Percentiles rank a stretch among this genome's conserved stretches.
Evolutionary conservation across 805 yeast genomes (phyloP).

Genomic region (Saccharomycopsis vini): DNA sequence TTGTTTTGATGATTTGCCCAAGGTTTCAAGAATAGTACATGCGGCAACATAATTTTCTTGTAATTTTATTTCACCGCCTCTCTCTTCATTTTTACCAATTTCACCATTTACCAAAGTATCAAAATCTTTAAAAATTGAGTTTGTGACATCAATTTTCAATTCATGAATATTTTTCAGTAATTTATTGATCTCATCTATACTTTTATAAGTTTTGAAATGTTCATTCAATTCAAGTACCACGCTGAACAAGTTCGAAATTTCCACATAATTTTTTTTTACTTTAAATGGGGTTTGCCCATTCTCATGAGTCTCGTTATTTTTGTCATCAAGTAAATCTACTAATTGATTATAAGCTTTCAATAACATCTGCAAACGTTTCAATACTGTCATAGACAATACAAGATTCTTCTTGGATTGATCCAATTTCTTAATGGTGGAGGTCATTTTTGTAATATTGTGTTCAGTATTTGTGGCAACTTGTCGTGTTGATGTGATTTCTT

Average conservation of each 20-base stretch:
- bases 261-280: conserved; percentile 32
- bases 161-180: conserved; percentile 51
- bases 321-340: conserved; percentile 32
- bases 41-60: conserved; percentile 42
- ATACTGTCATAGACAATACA: conserved; percentile 74
- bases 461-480: conserved; percentile 47
- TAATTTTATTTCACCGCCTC: no score
- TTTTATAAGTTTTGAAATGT: conserved; percentile 71
- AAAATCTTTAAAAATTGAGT: conserved; percentile 67
- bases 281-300: not conserved
- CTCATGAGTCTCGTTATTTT: conserved; percentile 36
- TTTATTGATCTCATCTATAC: conserved; percentile 70
- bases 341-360: conserved; percentile 64
- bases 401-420: conserved; percentile 81
- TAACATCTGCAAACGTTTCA: conserved; percentile 82
- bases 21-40: conserved; percentile 59
- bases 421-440: conserved; percentile 64
- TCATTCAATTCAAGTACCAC: conserved; percentile 67
- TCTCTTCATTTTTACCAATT: conserved; percentile 29
- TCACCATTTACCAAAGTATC: conserved; percentile 38
- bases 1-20: conserved; percentile 48
- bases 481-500: conserved; percentile 28
- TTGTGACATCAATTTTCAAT: conserved; percentile 52
- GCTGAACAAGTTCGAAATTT: conserved; percentile 51
- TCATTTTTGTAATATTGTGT: conserved; percentile 54